Base-by-base conservation (phyloP, 495 filamentous ascomycete species). In the Aspergillus bridgeri region DNA sequence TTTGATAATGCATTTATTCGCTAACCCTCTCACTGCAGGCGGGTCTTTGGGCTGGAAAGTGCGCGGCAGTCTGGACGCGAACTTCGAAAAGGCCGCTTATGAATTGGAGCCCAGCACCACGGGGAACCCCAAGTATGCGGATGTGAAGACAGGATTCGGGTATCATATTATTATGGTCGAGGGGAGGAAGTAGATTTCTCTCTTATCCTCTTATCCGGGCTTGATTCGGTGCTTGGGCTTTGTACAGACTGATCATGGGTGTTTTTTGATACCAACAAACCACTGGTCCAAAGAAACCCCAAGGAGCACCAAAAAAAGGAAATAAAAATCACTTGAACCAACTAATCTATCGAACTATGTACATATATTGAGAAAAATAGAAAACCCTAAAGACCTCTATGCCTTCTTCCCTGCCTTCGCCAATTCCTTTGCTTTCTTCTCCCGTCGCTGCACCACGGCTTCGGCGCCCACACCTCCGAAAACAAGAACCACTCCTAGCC, bases 401-500 rank as follows among this genome's bases (percentile, higher is more conserved):
- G 25, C 29, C 19, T 25, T 18, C 66, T 77, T 79, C 48, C 60
- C 69, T 46, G 72, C 76, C 53, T 87, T 90, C 8, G 81, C 84
- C 63, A 68, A 75, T 73, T 90, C 89, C 77, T 94, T 96, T 3
- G 87, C 86, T 47, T 83, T 70, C 79, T 98, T 97, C 76, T 96
- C 91, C 57, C 82, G 79, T 63, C 89, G 79, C 63, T 89, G 86
- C 60, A 96, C 91, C 44, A 83, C 75, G 0, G 85, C 94, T 75
- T 98, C 94, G 24, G 92, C 89, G 47, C 92, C 95, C 69, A 98
- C 89, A 38, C 94, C 94, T 27, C 92, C 90, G 75, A 98, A 98
- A 4, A 98, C 94, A 57, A 98, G 80, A 0, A 81, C 86, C 43
- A 98, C 91, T 52, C 94, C 94, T 24, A 96, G 77, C 89, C 91